Conservation (phyloP, 768 basidiomycete species). For the Mycena belliarum region DNA sequence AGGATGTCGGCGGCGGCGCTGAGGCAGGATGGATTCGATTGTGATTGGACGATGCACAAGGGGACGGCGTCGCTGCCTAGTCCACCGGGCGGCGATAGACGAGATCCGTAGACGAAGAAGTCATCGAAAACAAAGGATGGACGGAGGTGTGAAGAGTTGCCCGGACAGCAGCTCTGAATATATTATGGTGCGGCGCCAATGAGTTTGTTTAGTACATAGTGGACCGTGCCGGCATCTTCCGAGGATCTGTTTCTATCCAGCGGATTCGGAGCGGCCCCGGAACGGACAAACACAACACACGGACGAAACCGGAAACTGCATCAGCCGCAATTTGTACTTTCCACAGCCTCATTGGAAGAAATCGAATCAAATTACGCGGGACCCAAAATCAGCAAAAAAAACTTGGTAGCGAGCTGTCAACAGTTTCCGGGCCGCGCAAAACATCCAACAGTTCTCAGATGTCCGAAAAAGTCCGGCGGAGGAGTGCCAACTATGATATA, state of each 20-base stretch:
- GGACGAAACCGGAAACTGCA: no score
- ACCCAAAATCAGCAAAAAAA: no score
- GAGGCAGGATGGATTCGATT: conserved; percentile 9
- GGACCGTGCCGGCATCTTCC: conserved; percentile 9
- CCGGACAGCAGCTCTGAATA: conserved; percentile 13
- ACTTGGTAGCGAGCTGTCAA: no score
- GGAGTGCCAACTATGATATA: no score
- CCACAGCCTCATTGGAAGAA: no score
- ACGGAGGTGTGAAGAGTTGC: conserved; percentile 9
- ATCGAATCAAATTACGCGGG: no score
- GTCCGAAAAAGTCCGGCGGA: no score
- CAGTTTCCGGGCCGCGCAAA: no score
- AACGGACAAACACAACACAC: not conserved
- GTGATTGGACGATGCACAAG: conserved; percentile 17
- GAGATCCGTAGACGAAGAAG: not conserved
- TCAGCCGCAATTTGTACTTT: no score
- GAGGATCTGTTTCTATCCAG: conserved; percentile 2
- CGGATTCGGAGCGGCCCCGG: not conserved
- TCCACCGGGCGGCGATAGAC: not conserved
- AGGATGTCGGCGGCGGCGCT: conserved; percentile 8
- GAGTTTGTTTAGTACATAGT: not conserved
- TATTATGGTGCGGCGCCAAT: conserved; percentile 10
- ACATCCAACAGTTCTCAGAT: no score
- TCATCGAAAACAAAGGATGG: conserved; percentile 7
- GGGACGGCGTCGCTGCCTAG: conserved; percentile 10